Evolutionary conservation across 1,284 basidiomycete genomes (phyloP), one percentile per base, ranked within the genome.

Genomic region (Boletellus deceptivus): DNA sequence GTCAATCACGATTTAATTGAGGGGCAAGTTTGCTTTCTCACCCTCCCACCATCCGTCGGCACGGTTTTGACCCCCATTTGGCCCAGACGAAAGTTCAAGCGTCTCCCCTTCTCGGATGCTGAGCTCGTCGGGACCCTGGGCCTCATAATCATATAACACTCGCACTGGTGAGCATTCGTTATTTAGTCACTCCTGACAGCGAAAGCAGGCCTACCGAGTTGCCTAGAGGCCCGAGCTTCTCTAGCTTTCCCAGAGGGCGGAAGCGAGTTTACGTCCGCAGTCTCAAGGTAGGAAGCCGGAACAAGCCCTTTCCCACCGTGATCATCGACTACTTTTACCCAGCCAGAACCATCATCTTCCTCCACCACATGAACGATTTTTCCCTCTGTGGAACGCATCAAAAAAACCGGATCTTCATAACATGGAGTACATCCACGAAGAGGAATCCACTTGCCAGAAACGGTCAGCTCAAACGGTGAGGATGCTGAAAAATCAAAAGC

Each of bases 41-140:
- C 88, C 88, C 82, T 91, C 87, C 84, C 86, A 91, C 89, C 89
- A 91, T 22, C 86, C 88, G 49, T 86, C 82, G 31, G 78, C 84
- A 62, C 84, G 86, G 59, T 81, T 73, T 61, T 79, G 74, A 9
- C 86, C 86, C 31, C 82, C 83, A 33, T 70, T 66, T 22, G 76
- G 70, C 1, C 82, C 84, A 35, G 68, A 71, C n/a, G 86, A 82
- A 50, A 93, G 72, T 56, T 83, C 78, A 42, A 90, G 71, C 40
- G 75, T 56, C 54, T 82, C 78, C 7, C 85, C 87, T 58, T 82
- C 84, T 36, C 67, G 63, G 33, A 92, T 70, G 43, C 69, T 71
- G n/a, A 91, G 65, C 60, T 93, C 90, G 57, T 89, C 89, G 6
- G 76, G 62, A 9, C 84, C 83, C 57, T 81, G 78, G 1, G 89